Conservation (phyloP, 805 yeast genomes). For the Candida stauntonica region DNA sequence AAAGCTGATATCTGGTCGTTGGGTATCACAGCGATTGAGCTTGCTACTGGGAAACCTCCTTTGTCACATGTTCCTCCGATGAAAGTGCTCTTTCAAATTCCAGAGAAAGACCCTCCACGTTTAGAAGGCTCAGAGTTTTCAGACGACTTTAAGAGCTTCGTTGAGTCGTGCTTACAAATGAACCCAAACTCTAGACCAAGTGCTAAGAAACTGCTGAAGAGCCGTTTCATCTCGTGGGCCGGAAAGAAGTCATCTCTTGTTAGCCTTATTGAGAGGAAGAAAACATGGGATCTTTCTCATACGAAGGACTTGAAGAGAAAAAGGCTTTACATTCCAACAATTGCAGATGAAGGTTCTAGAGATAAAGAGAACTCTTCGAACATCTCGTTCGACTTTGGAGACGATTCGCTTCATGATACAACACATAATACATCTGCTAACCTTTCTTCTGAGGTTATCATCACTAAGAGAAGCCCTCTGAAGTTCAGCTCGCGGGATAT, state of each 20-base stretch:
- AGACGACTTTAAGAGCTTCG: slow-evolving; percentile 62
- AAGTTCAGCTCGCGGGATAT: slow-evolving; percentile 8
- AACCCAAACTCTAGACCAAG: slow-evolving; percentile 64
- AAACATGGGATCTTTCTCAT: slow-evolving; percentile 34
- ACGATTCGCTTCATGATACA: slow-evolving; percentile 1
- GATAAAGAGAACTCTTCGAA: slow-evolving; percentile 5
- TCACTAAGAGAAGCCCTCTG: slow-evolving; percentile 20
- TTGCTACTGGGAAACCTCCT: slow-evolving; percentile 98
- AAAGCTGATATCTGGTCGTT: slow-evolving; percentile 97
- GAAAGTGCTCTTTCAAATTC: slow-evolving; percentile 33
- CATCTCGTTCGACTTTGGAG: slow-evolving; percentile 25
- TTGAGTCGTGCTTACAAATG: slow-evolving; percentile 62
- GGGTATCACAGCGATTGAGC: slow-evolving; percentile 90
- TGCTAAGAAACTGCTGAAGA: slow-evolving; percentile 58
- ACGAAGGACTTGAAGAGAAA: slow-evolving; percentile 6
- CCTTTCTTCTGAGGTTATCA: slow-evolving; percentile 18
- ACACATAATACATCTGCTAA: neutral
- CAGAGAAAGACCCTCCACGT: slow-evolving; percentile 81
- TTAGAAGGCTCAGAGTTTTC: slow-evolving; percentile 80
- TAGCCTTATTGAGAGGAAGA: slow-evolving; percentile 40
- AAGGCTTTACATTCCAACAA: slow-evolving; percentile 31
- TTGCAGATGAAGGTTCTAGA: slow-evolving; percentile 3
- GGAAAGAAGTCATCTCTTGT: slow-evolving; percentile 33
- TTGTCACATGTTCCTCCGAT: slow-evolving; percentile 62
- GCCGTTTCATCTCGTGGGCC: slow-evolving; percentile 43